Evolutionary conservation across 371 early-diverging fungal species (phyloP).

Genomic region (Dinochytrium kinnereticum): DNA sequence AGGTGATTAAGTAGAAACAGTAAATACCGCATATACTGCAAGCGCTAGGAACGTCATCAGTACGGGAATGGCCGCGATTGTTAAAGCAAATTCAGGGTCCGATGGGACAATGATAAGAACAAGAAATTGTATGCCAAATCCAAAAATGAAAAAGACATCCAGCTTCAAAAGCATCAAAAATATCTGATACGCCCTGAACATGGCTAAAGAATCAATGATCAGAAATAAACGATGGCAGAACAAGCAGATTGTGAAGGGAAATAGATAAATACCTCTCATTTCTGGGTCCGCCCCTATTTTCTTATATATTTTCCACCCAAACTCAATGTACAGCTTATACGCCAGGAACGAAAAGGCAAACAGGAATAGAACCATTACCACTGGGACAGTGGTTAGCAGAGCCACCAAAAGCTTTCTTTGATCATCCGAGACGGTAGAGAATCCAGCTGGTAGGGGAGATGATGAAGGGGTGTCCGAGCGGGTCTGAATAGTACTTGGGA

Average conservation of each 20-base stretch:
- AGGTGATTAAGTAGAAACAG: too few relatives aligned
- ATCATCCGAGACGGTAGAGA: slow-evolving; percentile 14
- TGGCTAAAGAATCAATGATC: slow-evolving; percentile 60
- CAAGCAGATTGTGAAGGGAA: slow-evolving; percentile 24
- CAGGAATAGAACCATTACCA: slow-evolving; percentile 49
- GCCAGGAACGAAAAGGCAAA: slow-evolving; percentile 49
- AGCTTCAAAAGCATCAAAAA: slow-evolving; percentile 87
- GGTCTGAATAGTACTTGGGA: slow-evolving; percentile 22
- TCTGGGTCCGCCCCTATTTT: slow-evolving; percentile 89
- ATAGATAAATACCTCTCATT: slow-evolving; percentile 78
- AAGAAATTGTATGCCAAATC: slow-evolving; percentile 87
- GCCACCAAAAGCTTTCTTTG: slow-evolving; percentile 20
- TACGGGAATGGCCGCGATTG: slow-evolving; percentile 75
- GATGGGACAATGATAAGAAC: slow-evolving; percentile 68
- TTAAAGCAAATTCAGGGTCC: slow-evolving; percentile 72
- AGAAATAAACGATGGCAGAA: not conserved
- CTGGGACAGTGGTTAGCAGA: slow-evolving; percentile 47
- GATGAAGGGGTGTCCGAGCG: not conserved
- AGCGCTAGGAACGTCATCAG: slow-evolving; percentile 70
- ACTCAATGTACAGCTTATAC: slow-evolving; percentile 77
- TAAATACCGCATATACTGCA: slow-evolving; percentile 84
- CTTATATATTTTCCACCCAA: slow-evolving; percentile 95
- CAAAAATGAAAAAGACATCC: slow-evolving; percentile 85
- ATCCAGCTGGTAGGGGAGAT: too few relatives aligned
- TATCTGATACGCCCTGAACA: slow-evolving; percentile 87